Evolutionary conservation across 2,329 filamentous ascomycete genomes (phyloP).

Genomic region (Aspergillus sp.): DNA sequence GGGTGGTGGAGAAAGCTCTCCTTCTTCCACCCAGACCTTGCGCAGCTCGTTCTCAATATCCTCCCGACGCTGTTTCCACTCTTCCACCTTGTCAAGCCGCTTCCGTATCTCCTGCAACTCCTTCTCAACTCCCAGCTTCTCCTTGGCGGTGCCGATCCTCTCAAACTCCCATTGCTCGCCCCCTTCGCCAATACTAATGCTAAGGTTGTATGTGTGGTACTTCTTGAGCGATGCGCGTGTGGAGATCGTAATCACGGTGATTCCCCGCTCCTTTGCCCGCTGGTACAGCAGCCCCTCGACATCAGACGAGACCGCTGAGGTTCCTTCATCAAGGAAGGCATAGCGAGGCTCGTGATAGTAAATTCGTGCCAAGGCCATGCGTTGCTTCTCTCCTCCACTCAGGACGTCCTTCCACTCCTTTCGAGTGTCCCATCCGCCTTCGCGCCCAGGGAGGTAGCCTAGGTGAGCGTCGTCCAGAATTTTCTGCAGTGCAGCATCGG

Average conservation of each 20-base stretch:
- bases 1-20: slow-evolving; percentile 40
- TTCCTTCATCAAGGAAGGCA: slow-evolving; percentile 93
- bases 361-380: slow-evolving; percentile 85
- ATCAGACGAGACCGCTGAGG: slow-evolving; percentile 84
- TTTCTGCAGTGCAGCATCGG: slow-evolving; percentile 73
- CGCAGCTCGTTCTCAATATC: slow-evolving; percentile 83
- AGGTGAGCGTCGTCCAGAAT: slow-evolving; percentile 82
- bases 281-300: slow-evolving; percentile 95
- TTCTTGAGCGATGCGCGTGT: slow-evolving; percentile 92
- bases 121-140: slow-evolving; percentile 90
- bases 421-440: slow-evolving; percentile 93
- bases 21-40: slow-evolving; percentile 59
- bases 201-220: slow-evolving; percentile 90
- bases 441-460: slow-evolving; percentile 85
- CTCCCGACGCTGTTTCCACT: slow-evolving; percentile 74
- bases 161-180: slow-evolving; percentile 92
- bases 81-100: slow-evolving; percentile 75
- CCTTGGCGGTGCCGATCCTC: slow-evolving; percentile 86
- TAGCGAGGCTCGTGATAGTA: slow-evolving; percentile 95
- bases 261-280: slow-evolving; percentile 86
- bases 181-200: slow-evolving; percentile 75
- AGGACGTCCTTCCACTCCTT: slow-evolving; percentile 99
- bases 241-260: slow-evolving; percentile 94
- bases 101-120: slow-evolving; percentile 84
- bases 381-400: slow-evolving; percentile 96